Base-by-base conservation (phyloP, 495 filamentous ascomycete species). In the Thermochaetoides thermophila region DNA sequence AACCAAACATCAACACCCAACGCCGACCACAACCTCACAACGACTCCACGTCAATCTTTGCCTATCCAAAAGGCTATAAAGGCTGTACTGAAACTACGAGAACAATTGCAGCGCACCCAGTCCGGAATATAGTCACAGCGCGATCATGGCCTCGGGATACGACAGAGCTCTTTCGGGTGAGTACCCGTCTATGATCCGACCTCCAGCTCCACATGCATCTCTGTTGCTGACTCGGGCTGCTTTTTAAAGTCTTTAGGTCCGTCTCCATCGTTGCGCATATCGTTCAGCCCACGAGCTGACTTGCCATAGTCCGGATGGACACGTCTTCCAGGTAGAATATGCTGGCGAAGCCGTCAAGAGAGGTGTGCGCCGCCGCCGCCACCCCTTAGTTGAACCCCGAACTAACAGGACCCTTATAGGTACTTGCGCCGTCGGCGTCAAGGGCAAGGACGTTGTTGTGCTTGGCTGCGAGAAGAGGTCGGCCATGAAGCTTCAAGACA, bases 321-420 rank as follows among this genome's bases (percentile, higher is more conserved):
- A 97, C 65, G 87, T 97, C 46, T 96, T 97, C 69, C 89, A 97
- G 59, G 89, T 97, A 48, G 89, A 97, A 68, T 97, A 97, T 70
- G 89, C 89, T 37, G 80, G 92, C 40, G 89, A 97, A 68, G 89
- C 89, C 35, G 89, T 97, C 37, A 97, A 97, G 65, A 64, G 89
- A 83, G 89, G 86, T 91, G 69, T n/a, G n/a, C n/a, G n/a, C n/a
- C 18, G 43, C 34, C 21, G 23, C 25, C 11, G 29, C 15, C 22
- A 22, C 29, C 32, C 27, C 28, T 3, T 3, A 20, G 9, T 5
- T 5, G 4, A 16, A 0, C 22, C 5, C 7, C 24, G 23, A n/a
- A 2, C 27, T 23, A 2, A 39, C 17, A 29, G 25, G 32, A 28
- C 17, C 7, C 14, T n/a, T 12, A 33, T 34, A 94, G 85, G 87